Evolutionary conservation across 176 grass and related monocot species (phyloP), one percentile per base, ranked within the genome.

Genomic region (Elymus sibiricus): DNA sequence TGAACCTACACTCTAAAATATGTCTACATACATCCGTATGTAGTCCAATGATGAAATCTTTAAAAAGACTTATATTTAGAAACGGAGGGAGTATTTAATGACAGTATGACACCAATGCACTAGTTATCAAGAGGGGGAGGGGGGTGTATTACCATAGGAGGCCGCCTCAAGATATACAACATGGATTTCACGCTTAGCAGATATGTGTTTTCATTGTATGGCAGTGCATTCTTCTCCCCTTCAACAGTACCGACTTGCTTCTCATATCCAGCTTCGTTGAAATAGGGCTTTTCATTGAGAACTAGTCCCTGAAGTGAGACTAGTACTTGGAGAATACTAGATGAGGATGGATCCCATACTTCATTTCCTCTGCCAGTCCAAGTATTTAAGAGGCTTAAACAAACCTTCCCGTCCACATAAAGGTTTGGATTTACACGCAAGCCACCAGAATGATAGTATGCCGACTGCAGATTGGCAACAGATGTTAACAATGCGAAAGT

Each of bases 191-290:
- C 82, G 37, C 90, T 99, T 77, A 94, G 84, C 73, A 99, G 86
- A 88, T 99, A 99, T 2, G 97, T 94, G 28, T 99, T 99, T 83
- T 99, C 97, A 82, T 99, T 99, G 84, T 96, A 99, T 2, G 97
- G 94, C 77, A 96, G 81, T 37, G 87, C 89, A 90, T 99, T 99
- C 90, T 99, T 99, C 90, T 99, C 97, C 26, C 97, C 97, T 82
- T 96, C 92, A 86, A 93, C 82, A 32, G 94, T 99, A 74, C 97
- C 97, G 11, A 99, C 90, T 82, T 99, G 94, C 86, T 96, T 99
- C 47, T 99, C 97, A 79, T 96, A 99, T 42, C 94, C 97, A 67
- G 97, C 94, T 86, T 99, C 97, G 60, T 99, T 99, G 49, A 99
- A 99, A 74, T 99, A 99, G 12, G 97, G 97, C 68, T 94, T 95